These are phyloP conservation scores for Globisporangium camurandrum DNA, from an alignment of 352 stramenopile species.

Conservation along the genomic window DNA sequence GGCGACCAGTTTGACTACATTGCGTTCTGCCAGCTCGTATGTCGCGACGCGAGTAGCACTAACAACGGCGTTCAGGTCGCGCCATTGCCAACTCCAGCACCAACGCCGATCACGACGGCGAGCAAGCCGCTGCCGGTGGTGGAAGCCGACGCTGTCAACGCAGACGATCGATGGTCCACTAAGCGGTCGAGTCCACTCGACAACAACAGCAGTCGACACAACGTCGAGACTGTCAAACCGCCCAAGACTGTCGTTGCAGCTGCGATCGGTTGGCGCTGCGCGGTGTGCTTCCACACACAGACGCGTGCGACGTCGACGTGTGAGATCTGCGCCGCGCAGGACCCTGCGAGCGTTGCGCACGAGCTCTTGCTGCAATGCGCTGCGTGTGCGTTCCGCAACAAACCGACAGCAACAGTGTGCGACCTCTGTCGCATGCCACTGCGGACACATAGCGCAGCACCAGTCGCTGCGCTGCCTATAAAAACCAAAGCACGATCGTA, in stretches of 20 bases:
- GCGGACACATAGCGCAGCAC: not conserved
- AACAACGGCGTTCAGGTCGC: not conserved
- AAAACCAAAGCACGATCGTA: not conserved
- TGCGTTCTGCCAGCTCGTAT: slow-evolving; percentile 47
- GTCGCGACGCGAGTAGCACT: not conserved
- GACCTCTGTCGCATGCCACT: slow-evolving; percentile 53
- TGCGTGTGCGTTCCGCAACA: slow-evolving; percentile 66
- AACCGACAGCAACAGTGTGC: slow-evolving; percentile 26
- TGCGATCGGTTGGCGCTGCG: slow-evolving; percentile 36
- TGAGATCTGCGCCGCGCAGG: slow-evolving; percentile 71
- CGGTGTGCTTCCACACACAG: slow-evolving; percentile 68
- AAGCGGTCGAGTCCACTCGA: not conserved
- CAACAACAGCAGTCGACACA: not conserved
- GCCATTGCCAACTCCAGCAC: too few relatives aligned
- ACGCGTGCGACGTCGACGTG: slow-evolving; percentile 34
- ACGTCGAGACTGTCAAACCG: not conserved
- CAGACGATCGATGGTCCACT: not conserved
- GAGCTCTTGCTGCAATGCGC: slow-evolving; percentile 48
- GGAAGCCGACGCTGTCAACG: not conserved
- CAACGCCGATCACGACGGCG: not conserved
- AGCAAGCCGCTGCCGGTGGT: slow-evolving; percentile 5
- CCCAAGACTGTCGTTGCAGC: too few relatives aligned
- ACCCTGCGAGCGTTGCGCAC: slow-evolving; percentile 44
- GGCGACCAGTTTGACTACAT: slow-evolving; percentile 66
- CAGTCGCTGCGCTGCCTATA: not conserved